phyloP scores from a whole-genome alignment of 2,329 filamentous ascomycete genomes.

The Zasmidium citrigriseum region DNA sequence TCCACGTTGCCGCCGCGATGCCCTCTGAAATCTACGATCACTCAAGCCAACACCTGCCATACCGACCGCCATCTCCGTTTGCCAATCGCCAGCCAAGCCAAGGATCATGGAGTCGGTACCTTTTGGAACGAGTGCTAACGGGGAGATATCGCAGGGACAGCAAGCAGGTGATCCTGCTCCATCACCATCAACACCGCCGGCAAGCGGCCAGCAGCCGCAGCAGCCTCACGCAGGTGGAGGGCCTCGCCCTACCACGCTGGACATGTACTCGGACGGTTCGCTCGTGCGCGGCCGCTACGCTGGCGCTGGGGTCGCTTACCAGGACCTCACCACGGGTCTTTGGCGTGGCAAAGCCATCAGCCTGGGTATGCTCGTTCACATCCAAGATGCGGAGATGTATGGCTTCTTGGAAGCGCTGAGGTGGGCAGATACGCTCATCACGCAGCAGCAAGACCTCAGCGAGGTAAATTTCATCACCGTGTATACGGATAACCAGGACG shows the following conservation, averaged over 20 bases:
- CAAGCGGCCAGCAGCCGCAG: neutral
- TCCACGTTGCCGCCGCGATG: neutral
- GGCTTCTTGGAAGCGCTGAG: conserved; percentile 1
- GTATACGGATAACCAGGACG: neutral
- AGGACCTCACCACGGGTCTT: neutral
- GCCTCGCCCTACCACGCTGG: neutral
- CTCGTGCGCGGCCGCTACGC: neutral
- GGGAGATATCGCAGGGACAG: neutral
- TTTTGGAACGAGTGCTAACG: neutral
- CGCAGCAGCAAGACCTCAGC: neutral
- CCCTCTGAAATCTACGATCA: neutral
- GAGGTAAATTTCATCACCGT: neutral
- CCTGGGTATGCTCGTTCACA: neutral
- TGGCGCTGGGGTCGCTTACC: neutral
- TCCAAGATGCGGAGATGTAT: neutral
- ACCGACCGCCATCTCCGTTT: neutral
- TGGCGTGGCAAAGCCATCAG: neutral
- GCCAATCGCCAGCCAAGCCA: neutral
- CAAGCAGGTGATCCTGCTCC: neutral
- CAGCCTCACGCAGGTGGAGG: too few relatives aligned
- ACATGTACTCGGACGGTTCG: neutral
- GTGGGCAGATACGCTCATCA: neutral
- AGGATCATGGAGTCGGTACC: neutral
- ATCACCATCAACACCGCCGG: neutral
- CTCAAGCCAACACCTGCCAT: neutral